Evolutionary conservation across 345 rosid genomes (phyloP).

Genomic region (Eucalyptus curtisii): DNA sequence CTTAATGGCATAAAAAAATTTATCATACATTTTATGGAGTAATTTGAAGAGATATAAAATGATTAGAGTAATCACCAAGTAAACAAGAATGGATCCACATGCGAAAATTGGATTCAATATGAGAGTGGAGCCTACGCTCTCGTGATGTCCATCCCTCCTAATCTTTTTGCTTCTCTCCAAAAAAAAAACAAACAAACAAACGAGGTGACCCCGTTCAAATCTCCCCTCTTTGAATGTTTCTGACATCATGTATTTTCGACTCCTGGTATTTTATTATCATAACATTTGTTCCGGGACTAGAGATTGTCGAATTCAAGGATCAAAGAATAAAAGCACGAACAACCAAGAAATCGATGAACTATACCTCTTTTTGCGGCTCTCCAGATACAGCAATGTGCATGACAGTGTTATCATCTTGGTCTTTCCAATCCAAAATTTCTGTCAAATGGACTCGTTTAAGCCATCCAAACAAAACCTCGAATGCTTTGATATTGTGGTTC

Average conservation of each 20-base stretch:
- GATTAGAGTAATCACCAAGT: not conserved
- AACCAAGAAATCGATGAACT: not conserved
- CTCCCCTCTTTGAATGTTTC: not conserved
- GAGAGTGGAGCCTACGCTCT: not conserved
- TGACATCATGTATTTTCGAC: not conserved
- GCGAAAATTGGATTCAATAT: not conserved
- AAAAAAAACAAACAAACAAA: too few relatives aligned
- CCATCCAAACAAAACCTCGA: not conserved
- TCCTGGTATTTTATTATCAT: not conserved
- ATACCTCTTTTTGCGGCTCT: not conserved
- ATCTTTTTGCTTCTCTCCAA: not conserved
- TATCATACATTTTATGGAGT: not conserved
- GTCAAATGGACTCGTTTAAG: fast-evolving
- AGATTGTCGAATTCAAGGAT: not conserved
- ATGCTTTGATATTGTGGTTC: not conserved
- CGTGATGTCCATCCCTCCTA: not conserved
- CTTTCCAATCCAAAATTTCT: not conserved
- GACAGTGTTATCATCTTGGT: not conserved
- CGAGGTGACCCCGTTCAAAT: not conserved
- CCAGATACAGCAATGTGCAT: not conserved
- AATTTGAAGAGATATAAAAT: not conserved
- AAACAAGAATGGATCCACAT: not conserved
- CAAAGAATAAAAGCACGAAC: not conserved
- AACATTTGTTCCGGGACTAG: not conserved
- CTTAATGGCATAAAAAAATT: not conserved